phyloP scores from a whole-genome alignment of 306 rosid species.

The Cicer arietinum region DNA sequence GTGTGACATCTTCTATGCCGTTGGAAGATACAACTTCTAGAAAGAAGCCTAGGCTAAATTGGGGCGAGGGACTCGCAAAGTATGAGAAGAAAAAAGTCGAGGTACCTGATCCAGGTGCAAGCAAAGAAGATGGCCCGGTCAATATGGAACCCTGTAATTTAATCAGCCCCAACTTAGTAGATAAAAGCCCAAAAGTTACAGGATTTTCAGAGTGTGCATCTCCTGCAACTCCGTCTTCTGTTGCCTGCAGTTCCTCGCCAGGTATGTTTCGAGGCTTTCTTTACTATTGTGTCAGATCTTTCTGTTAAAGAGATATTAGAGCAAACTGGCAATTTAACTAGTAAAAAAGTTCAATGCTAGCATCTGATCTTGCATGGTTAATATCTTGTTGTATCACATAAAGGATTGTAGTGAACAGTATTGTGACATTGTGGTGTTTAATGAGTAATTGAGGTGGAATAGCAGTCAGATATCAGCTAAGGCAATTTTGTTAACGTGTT shows the following conservation, averaged over 20 bases:
- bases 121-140: slow-evolving; percentile 66
- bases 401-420: slow-evolving; percentile 2
- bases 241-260: slow-evolving; percentile 96
- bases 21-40: slow-evolving; percentile 74
- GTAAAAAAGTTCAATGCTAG: neutral
- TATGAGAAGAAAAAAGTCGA: slow-evolving; percentile 95
- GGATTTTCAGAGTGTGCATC: slow-evolving; percentile 81
- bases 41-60: slow-evolving; percentile 89
- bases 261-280: slow-evolving; percentile 52
- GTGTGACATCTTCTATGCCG: slow-evolving; percentile 72
- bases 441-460: neutral
- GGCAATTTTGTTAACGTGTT: neutral
- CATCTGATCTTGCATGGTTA: neutral
- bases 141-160: slow-evolving; percentile 59
- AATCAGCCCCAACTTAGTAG: slow-evolving; percentile 59
- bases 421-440: slow-evolving; percentile 5
- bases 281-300: neutral
- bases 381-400: neutral
- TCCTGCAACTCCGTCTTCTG: slow-evolving; percentile 96
- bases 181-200: slow-evolving; percentile 68
- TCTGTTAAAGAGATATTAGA: slow-evolving; percentile 1
- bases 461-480: neutral
- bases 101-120: slow-evolving; percentile 64
- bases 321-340: slow-evolving; percentile 6
- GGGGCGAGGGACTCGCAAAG: slow-evolving; percentile 99